A percentile compares a stretch with the other conserved stretches of the same genome.
Conservation (phyloP, 768 basidiomycete genomes). For the Gloeopeniophorella convolvens region DNA sequence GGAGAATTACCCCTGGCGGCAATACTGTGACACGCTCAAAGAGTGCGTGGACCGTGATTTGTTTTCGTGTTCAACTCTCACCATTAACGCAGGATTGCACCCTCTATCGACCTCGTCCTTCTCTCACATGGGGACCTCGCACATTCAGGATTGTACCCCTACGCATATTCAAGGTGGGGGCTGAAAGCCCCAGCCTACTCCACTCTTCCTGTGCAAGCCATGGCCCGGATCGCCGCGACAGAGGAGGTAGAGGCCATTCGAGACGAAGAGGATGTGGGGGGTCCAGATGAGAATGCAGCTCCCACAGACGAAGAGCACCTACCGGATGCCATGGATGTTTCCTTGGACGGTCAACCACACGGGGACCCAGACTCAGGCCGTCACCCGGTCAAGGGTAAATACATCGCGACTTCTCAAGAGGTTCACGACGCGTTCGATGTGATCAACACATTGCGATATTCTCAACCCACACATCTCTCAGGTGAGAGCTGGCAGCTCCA, state of each 20-base stretch:
- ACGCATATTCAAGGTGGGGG: constrained; percentile 82
- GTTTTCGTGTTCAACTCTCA: background rate
- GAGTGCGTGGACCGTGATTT: constrained; percentile 43
- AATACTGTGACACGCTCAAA: constrained; percentile 60
- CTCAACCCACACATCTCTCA: constrained; percentile 91
- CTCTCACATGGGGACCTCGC: constrained; percentile 90
- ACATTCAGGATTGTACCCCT: constrained; percentile 89
- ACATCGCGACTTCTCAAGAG: constrained; percentile 72
- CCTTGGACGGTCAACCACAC: constrained; percentile 26
- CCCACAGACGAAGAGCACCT: constrained; percentile 20
- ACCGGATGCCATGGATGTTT: constrained; percentile 24
- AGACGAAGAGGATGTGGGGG: constrained; percentile 59
- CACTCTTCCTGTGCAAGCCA: constrained; percentile 91
- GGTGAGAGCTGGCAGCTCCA: constrained; percentile 37
- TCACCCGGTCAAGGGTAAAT: constrained; percentile 40
- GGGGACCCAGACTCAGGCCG: constrained; percentile 20
- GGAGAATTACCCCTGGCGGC: constrained; percentile 44
- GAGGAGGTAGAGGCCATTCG: constrained; percentile 83
- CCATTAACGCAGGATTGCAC: constrained; percentile 53
- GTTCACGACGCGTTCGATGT: constrained; percentile 91
- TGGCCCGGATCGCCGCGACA: constrained; percentile 85
- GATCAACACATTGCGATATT: constrained; percentile 88
- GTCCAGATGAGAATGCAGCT: background rate
- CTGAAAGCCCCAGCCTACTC: constrained; percentile 89
- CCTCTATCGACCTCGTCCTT: constrained; percentile 82